These are phyloP conservation scores for Fusarium secorum DNA, from an alignment of 2,329 filamentous ascomycete species.

Conservation along the genomic window DNA sequence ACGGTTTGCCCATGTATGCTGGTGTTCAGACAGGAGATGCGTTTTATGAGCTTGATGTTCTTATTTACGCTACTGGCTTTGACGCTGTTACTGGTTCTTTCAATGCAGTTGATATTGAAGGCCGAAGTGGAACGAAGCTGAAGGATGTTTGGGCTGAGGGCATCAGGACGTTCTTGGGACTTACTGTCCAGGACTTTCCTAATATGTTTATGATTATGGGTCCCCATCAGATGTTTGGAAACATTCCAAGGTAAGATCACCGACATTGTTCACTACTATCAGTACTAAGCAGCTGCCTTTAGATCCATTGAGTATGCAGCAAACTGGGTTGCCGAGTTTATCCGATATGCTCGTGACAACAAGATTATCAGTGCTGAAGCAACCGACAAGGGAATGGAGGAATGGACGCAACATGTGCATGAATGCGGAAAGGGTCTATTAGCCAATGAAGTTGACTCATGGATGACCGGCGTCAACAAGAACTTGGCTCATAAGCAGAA, in stretches of 20 bases:
- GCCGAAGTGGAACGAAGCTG: slow-evolving; percentile 50
- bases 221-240: slow-evolving; percentile 55
- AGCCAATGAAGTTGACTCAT: slow-evolving; percentile 52
- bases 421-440: slow-evolving; percentile 55
- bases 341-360: slow-evolving; percentile 45
- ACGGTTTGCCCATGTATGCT: too few relatives aligned
- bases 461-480: slow-evolving; percentile 65
- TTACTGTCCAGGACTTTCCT: slow-evolving; percentile 52
- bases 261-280: fast-evolving
- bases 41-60: slow-evolving; percentile 28
- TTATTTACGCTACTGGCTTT: slow-evolving; percentile 37
- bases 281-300: not conserved
- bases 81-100: slow-evolving; percentile 44
- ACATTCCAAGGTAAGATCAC: slow-evolving; percentile 46
- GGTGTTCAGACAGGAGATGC: slow-evolving; percentile 14
- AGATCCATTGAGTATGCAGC: slow-evolving; percentile 53
- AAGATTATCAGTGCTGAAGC: slow-evolving; percentile 50
- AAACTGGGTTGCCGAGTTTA: slow-evolving; percentile 47
- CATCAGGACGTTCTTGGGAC: slow-evolving; percentile 52
- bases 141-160: slow-evolving; percentile 49
- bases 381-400: slow-evolving; percentile 48
- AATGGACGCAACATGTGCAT: slow-evolving; percentile 59
- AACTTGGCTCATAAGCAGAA: slow-evolving; percentile 57
- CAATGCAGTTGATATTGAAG: slow-evolving; percentile 53
- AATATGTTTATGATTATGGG: slow-evolving; percentile 59